These are phyloP conservation scores for Gynochthodes officinalis DNA, from an alignment of 257 asterid genomes.

Conservation along the genomic window DNA sequence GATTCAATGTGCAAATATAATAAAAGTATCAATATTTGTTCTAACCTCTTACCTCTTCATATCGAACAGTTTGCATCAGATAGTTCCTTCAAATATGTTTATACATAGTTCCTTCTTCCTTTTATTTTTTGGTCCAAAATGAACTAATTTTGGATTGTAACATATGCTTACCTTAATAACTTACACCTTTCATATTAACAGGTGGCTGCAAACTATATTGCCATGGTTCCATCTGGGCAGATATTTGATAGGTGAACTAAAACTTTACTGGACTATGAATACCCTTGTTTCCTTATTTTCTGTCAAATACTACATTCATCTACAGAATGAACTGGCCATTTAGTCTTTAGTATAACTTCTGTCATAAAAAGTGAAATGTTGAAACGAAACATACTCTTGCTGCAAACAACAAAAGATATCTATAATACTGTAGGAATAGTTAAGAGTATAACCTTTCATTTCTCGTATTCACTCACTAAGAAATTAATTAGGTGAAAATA, in stretches of 20 bases:
- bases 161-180: neutral
- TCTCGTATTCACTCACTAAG: neutral
- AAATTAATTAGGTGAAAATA: neutral
- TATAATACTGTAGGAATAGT: neutral
- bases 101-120: neutral
- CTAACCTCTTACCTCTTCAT: neutral
- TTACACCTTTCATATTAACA: constrained; percentile 26
- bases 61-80: neutral
- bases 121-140: neutral
- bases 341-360: neutral
- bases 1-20: neutral
- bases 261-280: neutral
- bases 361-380: neutral
- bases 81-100: neutral
- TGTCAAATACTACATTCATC: neutral
- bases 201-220: constrained; percentile 97
- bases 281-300: neutral
- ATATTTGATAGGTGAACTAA: constrained; percentile 77
- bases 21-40: neutral
- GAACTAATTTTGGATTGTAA: neutral
- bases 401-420: neutral
- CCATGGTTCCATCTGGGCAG: constrained; percentile 98
- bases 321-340: neutral
- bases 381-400: neutral
- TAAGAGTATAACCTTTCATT: neutral